Evolutionary conservation across 2,329 filamentous ascomycete species (phyloP), one percentile per base, ranked within the genome.

Genomic region (Calycina herbarum): DNA sequence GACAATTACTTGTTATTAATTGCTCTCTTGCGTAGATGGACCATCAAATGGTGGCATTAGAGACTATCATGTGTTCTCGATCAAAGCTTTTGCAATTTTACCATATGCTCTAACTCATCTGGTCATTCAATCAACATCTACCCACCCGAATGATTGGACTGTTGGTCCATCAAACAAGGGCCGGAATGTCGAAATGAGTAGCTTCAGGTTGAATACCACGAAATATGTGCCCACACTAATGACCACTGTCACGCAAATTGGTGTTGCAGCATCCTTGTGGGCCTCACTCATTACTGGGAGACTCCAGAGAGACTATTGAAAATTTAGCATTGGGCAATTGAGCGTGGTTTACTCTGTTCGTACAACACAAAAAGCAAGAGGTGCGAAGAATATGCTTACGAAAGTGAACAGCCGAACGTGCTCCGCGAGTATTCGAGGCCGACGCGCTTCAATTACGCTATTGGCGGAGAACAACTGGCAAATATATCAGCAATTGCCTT

Each of bases 221-320:
- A 59, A 59, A 24, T 42, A 59, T 17, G 57, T 35, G 29, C 2
- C n/a, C 31, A 59, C 29, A 35, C 57, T 59, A 15, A 59, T 35
- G 1, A 40, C 31, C 5, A n/a, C 20, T n/a, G 57, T 59, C 29
- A 59, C 33, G 20, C 29, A 35, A n/a, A 59, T 35, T n/a, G 57
- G 33, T 24, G 57, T 59, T n/a, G 57, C n/a, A 20, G 33, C n/a
- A 40, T 59, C 57, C 20, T 40, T 35, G n/a, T 59, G 57, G n/a
- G 3, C 7, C 15, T 59, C 57, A 13, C 20, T 40, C 5, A 59
- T 40, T 5, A 59, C 29, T 5, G 57, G 57, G 1, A 59, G 33
- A 59, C 33, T 59, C 57, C 57, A 59, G n/a, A 59, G 57, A 13
- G 57, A 59, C 57, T 59, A 59, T 59, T 24, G 35, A 59, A n/a